Evolutionary conservation across 208 protist species (phyloP), one percentile per base, ranked within the genome.

Genomic region (Porcisia deanei): DNA sequence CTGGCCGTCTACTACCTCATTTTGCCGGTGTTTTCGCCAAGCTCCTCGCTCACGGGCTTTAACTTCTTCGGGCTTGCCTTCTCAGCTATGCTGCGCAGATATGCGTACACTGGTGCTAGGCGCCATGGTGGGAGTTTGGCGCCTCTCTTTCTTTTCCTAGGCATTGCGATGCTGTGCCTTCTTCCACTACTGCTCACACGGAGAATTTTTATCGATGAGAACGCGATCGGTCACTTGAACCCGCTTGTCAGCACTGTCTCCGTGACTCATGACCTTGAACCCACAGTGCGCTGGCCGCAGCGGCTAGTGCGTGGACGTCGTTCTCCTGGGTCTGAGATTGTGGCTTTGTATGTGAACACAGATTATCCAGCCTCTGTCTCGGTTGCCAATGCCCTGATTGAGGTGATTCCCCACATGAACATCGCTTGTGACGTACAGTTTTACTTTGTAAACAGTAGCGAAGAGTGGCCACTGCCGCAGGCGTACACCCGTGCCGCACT

Each of bases 331-430:
- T 88, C 89, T 14, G 87, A 94, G 65, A 79, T 85, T 30, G 80
- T 90, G 43, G 89, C 88, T 30, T 77, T 94, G 57, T 94, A 94
- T 71, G 87, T 91, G 22, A 90, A 91, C 73, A 78, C 78, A 8
- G 79, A 60, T 30, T 71, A 84, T 59, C 61, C 71, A 52, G 74
- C 76, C 9, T 84, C 89, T n/a, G 80, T 90, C 47, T 30, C 79
- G 16, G 41, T 94, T 8, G 89, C 73, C 37, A 94, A 94, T 55
- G 53, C 68, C 25, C 41, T 94, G 20, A 86, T 91, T 54, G 73
- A 73, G 43, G 54, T 73, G 55, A 41, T 94, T 1, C 61, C 75
- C 52, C 70, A 49, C n/a, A 79, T 87, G 55, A 85, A 76, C 57
- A 77, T 94, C 41, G 76, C 80, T 20, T 88, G 83, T 75, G 89